Percentiles rank a stretch among this genome's conserved stretches.
Conservation (phyloP, 1,284 basidiomycete genomes). For the Microbotryum silenes-acaulis region DNA sequence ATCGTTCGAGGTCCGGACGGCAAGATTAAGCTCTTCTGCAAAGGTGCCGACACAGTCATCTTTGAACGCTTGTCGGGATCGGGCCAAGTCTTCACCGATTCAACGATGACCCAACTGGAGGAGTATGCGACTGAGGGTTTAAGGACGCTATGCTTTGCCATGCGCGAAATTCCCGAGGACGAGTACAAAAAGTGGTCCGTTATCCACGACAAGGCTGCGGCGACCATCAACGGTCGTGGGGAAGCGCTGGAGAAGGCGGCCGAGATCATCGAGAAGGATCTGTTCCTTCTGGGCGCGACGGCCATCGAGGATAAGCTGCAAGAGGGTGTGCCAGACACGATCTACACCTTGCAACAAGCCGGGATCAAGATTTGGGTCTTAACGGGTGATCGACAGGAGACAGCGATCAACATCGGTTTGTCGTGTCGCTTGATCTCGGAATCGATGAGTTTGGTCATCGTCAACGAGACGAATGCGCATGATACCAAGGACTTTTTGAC, state of each 20-base stretch:
- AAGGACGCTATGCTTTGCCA: conserved; percentile 92
- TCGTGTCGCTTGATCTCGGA: conserved; percentile 94
- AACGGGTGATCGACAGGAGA: conserved; percentile 96
- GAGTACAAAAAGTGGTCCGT: conserved; percentile 84
- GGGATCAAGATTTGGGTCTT: conserved; percentile 99
- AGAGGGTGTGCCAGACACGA: conserved; percentile 96
- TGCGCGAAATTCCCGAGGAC: conserved; percentile 77
- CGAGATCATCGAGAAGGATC: conserved; percentile 89
- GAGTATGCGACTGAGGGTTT: conserved; percentile 96
- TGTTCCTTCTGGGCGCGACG: conserved; percentile 88
- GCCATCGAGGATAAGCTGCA: conserved; percentile 98
- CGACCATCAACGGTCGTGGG: conserved; percentile 82
- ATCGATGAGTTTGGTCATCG: conserved; percentile 94
- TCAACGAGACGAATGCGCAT: conserved; percentile 80
- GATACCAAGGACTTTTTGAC: conserved; percentile 80
- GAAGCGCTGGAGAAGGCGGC: conserved; percentile 92
- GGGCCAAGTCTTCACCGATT: conserved; percentile 75
- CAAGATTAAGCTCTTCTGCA: conserved; percentile 88
- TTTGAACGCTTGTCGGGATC: conserved; percentile 68
- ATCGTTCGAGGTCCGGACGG: conserved; percentile 81
- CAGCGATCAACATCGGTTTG: conserved; percentile 98
- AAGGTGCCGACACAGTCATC: conserved; percentile 97
- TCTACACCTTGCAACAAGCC: conserved; percentile 93
- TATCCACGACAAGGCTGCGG: conserved; percentile 84
- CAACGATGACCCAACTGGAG: conserved; percentile 85